These are phyloP conservation scores for Candida multigemmis DNA, from an alignment of 805 yeast species.

Conservation along the genomic window DNA sequence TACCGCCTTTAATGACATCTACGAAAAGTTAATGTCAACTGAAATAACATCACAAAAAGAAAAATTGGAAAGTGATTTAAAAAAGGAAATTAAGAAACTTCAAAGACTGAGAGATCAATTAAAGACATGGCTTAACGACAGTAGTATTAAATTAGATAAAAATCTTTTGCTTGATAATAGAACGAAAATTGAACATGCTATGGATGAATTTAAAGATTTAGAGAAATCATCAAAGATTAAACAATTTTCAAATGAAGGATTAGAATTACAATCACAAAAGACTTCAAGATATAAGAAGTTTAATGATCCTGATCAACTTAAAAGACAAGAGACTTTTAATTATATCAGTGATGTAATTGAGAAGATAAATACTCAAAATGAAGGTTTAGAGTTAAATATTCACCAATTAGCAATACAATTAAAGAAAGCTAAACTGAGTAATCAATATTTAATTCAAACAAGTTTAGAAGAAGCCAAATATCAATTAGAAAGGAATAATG, in stretches of 20 bases:
- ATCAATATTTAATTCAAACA: conserved; percentile 32
- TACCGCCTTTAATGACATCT: conserved; percentile 71
- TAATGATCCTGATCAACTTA: conserved; percentile 69
- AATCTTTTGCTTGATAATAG: conserved; percentile 47
- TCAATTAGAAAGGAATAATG: conserved; percentile 61
- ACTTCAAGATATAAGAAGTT: conserved; percentile 16
- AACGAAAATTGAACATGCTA: conserved; percentile 71
- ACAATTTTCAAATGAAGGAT: conserved; percentile 89
- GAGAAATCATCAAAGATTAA: conserved; percentile 91
- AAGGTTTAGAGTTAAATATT: conserved; percentile 65
- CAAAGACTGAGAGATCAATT: conserved; percentile 93
- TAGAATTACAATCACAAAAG: conserved; percentile 48
- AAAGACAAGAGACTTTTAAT: conserved; percentile 61
- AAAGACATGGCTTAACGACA: conserved; percentile 88
- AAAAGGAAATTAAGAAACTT: conserved; percentile 89
- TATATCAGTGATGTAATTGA: conserved; percentile 68
- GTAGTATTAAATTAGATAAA: conserved; percentile 73
- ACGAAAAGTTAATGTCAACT: conserved; percentile 75
- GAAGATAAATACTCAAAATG: conserved; percentile 75
- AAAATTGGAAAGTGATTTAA: conserved; percentile 83
- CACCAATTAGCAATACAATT: conserved; percentile 17
- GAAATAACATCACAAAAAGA: conserved; percentile 87
- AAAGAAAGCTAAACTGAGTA: conserved; percentile 45
- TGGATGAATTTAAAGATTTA: conserved; percentile 93
- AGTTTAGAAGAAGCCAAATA: conserved; percentile 57